phyloP scores from a whole-genome alignment of 176 grass and related monocot species.

The Otatea glauca region DNA sequence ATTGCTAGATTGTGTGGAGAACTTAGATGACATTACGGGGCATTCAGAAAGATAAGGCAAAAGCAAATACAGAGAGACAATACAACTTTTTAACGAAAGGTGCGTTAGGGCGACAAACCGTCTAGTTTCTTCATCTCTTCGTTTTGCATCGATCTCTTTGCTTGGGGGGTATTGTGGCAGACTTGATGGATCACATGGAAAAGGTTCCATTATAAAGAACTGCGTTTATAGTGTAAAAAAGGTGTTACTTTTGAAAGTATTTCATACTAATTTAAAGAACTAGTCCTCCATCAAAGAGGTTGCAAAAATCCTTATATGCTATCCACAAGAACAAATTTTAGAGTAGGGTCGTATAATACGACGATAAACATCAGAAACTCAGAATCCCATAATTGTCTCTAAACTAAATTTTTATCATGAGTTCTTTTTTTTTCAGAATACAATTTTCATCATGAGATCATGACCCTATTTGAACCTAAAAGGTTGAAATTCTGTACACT shows the following conservation, averaged over 20 bases:
- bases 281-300: background rate
- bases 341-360: background rate
- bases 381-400: background rate
- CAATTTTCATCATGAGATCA: background rate
- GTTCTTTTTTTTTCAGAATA: background rate
- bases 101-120: conserved; percentile 51
- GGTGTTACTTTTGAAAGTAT: conserved; percentile 16
- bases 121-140: conserved; percentile 87
- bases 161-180: conserved; percentile 78
- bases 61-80: conserved; percentile 19
- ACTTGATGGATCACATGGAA: conserved; percentile 74
- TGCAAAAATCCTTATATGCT: background rate
- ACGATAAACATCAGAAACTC: conserved; percentile 6
- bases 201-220: conserved; percentile 80
- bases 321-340: conserved; percentile 32
- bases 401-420: background rate
- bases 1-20: conserved; percentile 8
- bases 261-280: background rate
- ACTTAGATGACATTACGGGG: conserved; percentile 24
- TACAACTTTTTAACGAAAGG: background rate
- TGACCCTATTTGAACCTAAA: background rate
- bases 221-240: conserved; percentile 41
- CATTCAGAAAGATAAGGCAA: conserved; percentile 23
- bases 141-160: conserved; percentile 89
- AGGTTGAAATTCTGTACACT: background rate